These are phyloP conservation scores for Vitis cinerea DNA, from an alignment of 164 flowering plant genomes.

Conservation along the genomic window DNA sequence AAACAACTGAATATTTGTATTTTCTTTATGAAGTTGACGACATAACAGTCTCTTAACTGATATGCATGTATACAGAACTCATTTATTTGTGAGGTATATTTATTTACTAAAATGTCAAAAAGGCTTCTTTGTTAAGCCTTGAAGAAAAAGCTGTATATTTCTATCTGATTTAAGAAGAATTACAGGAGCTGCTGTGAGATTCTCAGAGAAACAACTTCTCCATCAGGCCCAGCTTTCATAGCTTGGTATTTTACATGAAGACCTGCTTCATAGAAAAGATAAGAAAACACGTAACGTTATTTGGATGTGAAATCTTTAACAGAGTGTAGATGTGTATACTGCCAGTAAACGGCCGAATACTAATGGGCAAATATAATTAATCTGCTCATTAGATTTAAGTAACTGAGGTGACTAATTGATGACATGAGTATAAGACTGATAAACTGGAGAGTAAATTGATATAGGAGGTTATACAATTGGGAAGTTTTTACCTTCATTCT, in stretches of 20 bases:
- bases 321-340: not conserved
- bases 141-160: no score
- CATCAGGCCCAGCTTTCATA: constrained; percentile 68
- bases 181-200: constrained; percentile 89
- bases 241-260: constrained; percentile 63
- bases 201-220: constrained; percentile 75
- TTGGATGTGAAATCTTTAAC: not conserved
- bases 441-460: not conserved
- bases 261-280: constrained; percentile 44
- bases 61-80: not conserved
- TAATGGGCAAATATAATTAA: no score
- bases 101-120: not conserved
- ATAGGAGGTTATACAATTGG: not conserved
- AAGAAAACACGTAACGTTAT: not conserved
- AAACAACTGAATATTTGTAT: no score
- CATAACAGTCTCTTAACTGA: not conserved
- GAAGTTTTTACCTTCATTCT: constrained; percentile 62
- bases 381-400: not conserved
- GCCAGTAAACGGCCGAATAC: no score
- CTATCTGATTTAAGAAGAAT: constrained; percentile 4
- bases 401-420: not conserved
- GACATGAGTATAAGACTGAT: no score
- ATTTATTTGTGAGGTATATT: not conserved
- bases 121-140: not conserved
- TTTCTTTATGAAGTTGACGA: not conserved